Percentiles rank a stretch among this genome's conserved stretches.
These are phyloP conservation scores for Batkoa obscura DNA, from an alignment of 371 early-diverging fungal species.

Conservation along the genomic window DNA sequence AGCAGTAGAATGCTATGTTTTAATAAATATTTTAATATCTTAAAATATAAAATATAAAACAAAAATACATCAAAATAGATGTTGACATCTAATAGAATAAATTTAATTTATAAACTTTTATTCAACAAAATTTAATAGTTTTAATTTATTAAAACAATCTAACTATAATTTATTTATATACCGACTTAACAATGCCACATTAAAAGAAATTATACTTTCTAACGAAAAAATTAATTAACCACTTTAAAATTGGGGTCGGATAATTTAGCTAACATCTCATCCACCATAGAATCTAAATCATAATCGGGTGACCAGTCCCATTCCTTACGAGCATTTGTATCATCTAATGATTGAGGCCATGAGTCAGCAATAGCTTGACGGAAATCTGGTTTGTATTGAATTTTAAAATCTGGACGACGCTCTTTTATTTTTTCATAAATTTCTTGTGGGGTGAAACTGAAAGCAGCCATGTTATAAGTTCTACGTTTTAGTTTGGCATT, in stretches of 20 bases:
- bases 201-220: no score
- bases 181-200: no score
- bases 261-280: constrained; percentile 13
- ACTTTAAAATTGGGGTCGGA: not conserved
- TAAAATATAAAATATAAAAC: no score
- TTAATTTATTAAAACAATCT: no score
- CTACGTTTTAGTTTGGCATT: constrained; percentile 18
- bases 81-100: no score
- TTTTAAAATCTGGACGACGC: constrained; percentile 21
- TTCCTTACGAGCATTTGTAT: constrained; percentile 23
- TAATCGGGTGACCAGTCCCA: constrained; percentile 33
- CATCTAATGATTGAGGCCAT: constrained; percentile 34
- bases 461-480: constrained; percentile 32
- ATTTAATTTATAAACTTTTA: no score
- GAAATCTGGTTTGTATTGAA: constrained; percentile 28
- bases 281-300: constrained; percentile 21
- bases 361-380: constrained; percentile 35
- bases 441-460: constrained; percentile 28
- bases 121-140: no score
- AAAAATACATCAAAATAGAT: no score
- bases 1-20: no score
- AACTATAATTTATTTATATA: no score
- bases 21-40: no score
- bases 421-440: constrained; percentile 22
- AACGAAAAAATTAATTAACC: not conserved